Percentiles rank a stretch among this genome's conserved stretches.
These are phyloP conservation scores for Phlyctochytrium planicorne DNA, from an alignment of 192 early-diverging fungal genomes.

Conservation along the genomic window DNA sequence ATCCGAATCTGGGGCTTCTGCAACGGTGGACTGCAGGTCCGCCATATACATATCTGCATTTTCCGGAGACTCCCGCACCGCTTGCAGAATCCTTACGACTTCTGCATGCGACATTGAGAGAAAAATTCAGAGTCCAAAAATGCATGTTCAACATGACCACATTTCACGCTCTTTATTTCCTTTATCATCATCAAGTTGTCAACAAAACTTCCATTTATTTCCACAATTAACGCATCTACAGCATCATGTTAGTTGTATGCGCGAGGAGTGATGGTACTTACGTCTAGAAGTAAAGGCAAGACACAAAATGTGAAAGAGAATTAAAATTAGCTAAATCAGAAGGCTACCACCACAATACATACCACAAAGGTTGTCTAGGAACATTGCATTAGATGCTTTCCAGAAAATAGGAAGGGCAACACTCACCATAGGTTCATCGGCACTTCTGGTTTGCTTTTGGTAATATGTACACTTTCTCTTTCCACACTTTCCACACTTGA, in stretches of 20 bases:
- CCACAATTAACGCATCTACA: constrained; percentile 2
- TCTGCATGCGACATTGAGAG: background rate
- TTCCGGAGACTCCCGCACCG: background rate
- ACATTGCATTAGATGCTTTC: background rate
- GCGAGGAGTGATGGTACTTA: background rate
- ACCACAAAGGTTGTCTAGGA: constrained; percentile 7
- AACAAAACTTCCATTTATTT: constrained; percentile 6
- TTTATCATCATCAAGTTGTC: no score
- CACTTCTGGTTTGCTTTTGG: constrained; percentile 96
- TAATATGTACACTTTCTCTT: constrained; percentile 83
- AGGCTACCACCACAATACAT: no score
- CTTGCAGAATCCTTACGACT: background rate
- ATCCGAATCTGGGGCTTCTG: background rate
- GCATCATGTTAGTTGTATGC: background rate
- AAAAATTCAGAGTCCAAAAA: background rate
- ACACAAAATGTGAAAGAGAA: no score
- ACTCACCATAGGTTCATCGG: constrained; percentile 92
- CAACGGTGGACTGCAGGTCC: background rate
- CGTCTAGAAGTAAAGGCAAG: no score
- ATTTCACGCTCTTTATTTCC: no score
- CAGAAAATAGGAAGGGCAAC: background rate
- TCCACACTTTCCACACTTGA: constrained; percentile 92
- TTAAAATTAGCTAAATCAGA: no score
- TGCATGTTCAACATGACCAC: no score
- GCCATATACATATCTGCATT: background rate